phyloP scores from a whole-genome alignment of 108 stramenopile genomes.

The Cylindrotheca fusiformis region DNA sequence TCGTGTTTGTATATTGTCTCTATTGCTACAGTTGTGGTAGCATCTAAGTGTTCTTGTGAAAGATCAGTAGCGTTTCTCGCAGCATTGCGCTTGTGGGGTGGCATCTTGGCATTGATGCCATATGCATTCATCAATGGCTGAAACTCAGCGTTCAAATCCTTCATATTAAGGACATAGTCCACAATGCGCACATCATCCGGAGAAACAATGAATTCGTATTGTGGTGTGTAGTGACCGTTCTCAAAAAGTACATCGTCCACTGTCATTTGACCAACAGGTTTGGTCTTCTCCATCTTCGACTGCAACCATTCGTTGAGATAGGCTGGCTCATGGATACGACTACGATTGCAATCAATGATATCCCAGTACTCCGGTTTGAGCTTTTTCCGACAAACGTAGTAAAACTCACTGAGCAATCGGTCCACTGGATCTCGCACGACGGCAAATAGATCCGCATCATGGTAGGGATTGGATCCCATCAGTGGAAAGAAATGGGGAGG shows the following conservation, averaged over 20 bases:
- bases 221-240: constrained; percentile 47
- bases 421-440: constrained; percentile 35
- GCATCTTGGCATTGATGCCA: constrained; percentile 7
- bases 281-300: constrained; percentile 3
- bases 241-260: constrained; percentile 16
- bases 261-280: neutral
- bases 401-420: constrained; percentile 37
- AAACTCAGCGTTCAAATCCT: constrained; percentile 24
- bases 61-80: constrained; percentile 24
- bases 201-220: constrained; percentile 34
- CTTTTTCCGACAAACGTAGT: constrained; percentile 32
- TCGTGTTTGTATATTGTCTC: constrained; percentile 16
- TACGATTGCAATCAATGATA: constrained; percentile 26
- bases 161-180: constrained; percentile 34
- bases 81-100: constrained; percentile 16
- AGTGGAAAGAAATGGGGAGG: constrained; percentile 33
- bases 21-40: constrained; percentile 7
- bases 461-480: constrained; percentile 29
- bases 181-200: constrained; percentile 25
- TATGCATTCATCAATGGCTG: constrained; percentile 30
- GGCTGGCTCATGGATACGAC: constrained; percentile 14
- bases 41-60: constrained; percentile 6
- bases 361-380: constrained; percentile 15
- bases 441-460: constrained; percentile 34
- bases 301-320: constrained; percentile 42